Evolutionary conservation across 768 basidiomycete genomes (phyloP), one percentile per base, ranked within the genome.

Genomic region (Steccherinum ochraceum): DNA sequence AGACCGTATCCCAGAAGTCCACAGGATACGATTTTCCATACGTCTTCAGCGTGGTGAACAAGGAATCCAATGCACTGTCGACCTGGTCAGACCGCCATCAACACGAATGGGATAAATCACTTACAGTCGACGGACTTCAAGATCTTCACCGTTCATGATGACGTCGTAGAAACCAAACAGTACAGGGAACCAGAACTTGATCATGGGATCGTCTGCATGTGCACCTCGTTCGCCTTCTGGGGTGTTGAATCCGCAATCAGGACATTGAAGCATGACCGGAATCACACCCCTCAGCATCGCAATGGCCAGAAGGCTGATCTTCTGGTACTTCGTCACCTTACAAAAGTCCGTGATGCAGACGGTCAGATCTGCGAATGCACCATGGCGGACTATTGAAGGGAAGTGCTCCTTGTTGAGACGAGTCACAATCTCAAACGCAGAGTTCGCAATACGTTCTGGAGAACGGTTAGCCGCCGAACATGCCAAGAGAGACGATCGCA

Each of bases 241-340:
- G 39, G 64, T 62, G n/a, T 64, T 60, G 16, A 74, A 64, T 21
- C 70, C 65, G 54, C 81, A 84, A 25, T 94, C 93, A 0, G 92
- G 84, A 51, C 81, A 84, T 51, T 79, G 71, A 21, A 97, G 72
- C 93, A 99, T 96, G 48, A 88, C 84, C 4, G 91, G 89, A 43
- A 98, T 94, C 46, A 94, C 78, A 19, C 87, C 90, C 25, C 92
- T 84, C 46, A 99, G 80, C 93, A 98, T 97, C 13, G 88, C 93
- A 54, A 98, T 98, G 2, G 94, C 93, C 56, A 97, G 78, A 23
- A 99, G 69, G 63, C 90, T 92, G 72, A 98, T 95, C 66, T 97
- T 97, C 69, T 99, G 96, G 69, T 92, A 98, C 69, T 98, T 98
- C 80, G 85, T 93, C 60, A 95, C 93, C 79, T 98, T 98, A 77